Base-by-base conservation (phyloP, 768 basidiomycete genomes). In the Sistotremastrum suecicum region DNA sequence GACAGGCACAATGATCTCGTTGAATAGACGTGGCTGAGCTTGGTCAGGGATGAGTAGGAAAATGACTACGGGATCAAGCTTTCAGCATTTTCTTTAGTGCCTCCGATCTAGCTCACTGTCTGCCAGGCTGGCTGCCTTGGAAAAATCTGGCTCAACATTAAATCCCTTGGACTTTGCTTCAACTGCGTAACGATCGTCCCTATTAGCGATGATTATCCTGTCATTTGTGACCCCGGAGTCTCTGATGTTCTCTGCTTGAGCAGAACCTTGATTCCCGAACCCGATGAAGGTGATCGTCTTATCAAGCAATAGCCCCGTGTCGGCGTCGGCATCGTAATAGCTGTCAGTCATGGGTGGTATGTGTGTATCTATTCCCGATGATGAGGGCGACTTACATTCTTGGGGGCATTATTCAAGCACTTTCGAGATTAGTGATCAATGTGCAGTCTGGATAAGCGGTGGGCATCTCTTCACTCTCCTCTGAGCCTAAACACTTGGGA, bases 221-320 rank as follows among this genome's bases (percentile, higher is more conserved):
- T 76, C 72, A 51, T 78, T 78, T 4, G 71, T 65, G 48, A 78
- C 73, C 3, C 77, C 76, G 43, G 71, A 66, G 49, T 78, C 77
- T n/a, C 77, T 68, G 48, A 79, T 53, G 49, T 79, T 79, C 59
- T 78, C 76, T 3, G 77, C 77, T 55, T 78, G 77, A 41, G 77
- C 76, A 33, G 77, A 72, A 8, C 77, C 76, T 56, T 79, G 77
- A 56, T 77, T 78, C 39, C 77, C 77, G 57, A 76, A 79, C 76
- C 77, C 76, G 12, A 80, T 58, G 61, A 78, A 78, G 7, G 78
- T 74, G 44, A 78, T 73, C 9, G 63, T 69, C 60, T 71, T 78
- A 50, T 59, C 62, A 31, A 63, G 60, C 41, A 78, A 58, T 12
- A 70, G 32, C 31, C 54, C 59, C 5, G 75, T 59, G 55, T 78